Conservation (phyloP, 768 basidiomycete species). For the Macrolepiota albuminosa region DNA sequence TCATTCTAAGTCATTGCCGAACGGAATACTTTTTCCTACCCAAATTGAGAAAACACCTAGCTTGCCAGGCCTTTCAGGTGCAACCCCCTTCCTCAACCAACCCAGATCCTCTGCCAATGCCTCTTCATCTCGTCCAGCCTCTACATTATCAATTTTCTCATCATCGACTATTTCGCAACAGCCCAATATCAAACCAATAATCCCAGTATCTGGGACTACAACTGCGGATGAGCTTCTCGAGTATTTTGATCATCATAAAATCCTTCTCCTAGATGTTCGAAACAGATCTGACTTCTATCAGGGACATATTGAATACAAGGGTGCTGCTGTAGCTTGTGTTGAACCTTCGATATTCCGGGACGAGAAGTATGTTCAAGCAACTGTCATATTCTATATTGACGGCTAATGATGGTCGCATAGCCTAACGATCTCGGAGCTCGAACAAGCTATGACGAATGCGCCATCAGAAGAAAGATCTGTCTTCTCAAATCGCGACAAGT, state of each 20-base stretch:
- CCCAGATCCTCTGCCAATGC: slow-evolving; percentile 53
- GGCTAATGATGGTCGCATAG: slow-evolving; percentile 32
- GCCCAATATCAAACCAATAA: slow-evolving; percentile 33
- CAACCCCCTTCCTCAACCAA: slow-evolving; percentile 55
- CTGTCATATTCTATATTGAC: background rate
- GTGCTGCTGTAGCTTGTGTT: slow-evolving; percentile 70
- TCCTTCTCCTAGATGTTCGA: slow-evolving; percentile 83
- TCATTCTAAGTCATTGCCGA: slow-evolving; percentile 1
- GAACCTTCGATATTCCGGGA: slow-evolving; percentile 76
- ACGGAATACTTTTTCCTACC: slow-evolving; percentile 14
- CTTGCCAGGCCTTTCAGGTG: slow-evolving; percentile 47
- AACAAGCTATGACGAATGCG: slow-evolving; percentile 66
- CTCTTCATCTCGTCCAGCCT: slow-evolving; percentile 35
- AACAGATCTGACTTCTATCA: slow-evolving; percentile 69
- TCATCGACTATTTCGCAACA: slow-evolving; percentile 23
- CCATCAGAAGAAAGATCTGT: slow-evolving; percentile 66
- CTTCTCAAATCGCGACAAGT: slow-evolving; percentile 84
- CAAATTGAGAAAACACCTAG: slow-evolving; percentile 36
- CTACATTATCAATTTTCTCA: slow-evolving; percentile 28
- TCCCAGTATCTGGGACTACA: slow-evolving; percentile 59
- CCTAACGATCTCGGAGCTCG: slow-evolving; percentile 60
- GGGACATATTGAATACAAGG: slow-evolving; percentile 55
- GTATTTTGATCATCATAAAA: slow-evolving; percentile 53
- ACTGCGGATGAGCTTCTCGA: slow-evolving; percentile 53
- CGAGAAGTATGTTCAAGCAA: slow-evolving; percentile 49